A percentile compares a stretch with the other conserved stretches of the same genome.
Evolutionary conservation across 2,329 filamentous ascomycete genomes (phyloP).

Genomic region (Colletotrichum tanaceti): DNA sequence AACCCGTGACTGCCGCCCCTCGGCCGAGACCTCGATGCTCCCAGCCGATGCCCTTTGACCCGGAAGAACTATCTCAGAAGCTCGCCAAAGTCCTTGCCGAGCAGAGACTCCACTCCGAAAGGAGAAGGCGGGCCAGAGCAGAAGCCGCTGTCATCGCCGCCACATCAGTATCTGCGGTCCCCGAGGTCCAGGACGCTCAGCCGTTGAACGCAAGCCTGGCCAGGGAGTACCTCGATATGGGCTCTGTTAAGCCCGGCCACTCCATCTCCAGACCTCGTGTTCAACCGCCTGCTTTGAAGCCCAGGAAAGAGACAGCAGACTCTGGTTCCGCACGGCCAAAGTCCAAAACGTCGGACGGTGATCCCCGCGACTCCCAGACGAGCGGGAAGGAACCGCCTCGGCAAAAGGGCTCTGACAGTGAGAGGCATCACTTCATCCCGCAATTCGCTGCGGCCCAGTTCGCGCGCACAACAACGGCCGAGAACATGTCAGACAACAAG

Average conservation of each 20-base stretch:
- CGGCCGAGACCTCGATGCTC: conserved; percentile 37
- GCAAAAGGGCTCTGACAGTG: conserved; percentile 32
- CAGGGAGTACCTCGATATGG: conserved; percentile 27
- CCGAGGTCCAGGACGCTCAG: conserved; percentile 10
- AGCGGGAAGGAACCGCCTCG: conserved; percentile 12
- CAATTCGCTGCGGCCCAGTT: conserved; percentile 67
- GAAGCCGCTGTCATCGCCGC: conserved; percentile 41
- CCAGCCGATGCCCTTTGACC: conserved; percentile 57
- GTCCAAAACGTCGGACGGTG: conserved; percentile 39
- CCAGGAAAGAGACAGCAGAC: conserved; percentile 7
- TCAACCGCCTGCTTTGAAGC: conserved; percentile 2
- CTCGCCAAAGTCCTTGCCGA: conserved; percentile 63
- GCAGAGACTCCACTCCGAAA: conserved; percentile 57
- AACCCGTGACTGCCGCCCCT: conserved; percentile 16
- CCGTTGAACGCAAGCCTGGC: conserved; percentile 17
- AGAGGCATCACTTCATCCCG: conserved; percentile 63
- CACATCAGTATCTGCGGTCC: conserved; percentile 5
- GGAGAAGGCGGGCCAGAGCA: conserved; percentile 47
- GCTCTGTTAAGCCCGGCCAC: conserved; percentile 25
- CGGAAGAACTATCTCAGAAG: conserved; percentile 65
- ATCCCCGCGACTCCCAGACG: conserved; percentile 34
- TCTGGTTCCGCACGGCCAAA: conserved; percentile 17
- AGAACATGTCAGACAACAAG: conserved; percentile 51
- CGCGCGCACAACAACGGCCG: conserved; percentile 62
- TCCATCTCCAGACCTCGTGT: conserved; percentile 2